phyloP scores from a whole-genome alignment of 169 alveolate genomes.

The Plasmodium cynomolgi region DNA sequence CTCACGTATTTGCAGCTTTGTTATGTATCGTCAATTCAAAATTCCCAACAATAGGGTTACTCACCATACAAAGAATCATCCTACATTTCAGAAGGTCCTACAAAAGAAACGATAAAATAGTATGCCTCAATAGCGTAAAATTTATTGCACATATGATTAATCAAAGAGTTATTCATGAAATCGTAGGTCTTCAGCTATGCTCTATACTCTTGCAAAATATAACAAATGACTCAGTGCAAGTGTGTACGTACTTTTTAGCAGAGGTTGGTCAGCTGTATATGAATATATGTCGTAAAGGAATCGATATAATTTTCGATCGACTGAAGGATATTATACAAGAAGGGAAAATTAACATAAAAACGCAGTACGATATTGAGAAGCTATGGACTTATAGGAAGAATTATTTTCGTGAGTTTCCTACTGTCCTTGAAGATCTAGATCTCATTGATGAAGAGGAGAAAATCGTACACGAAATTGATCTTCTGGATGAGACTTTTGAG shows the following conservation, averaged over 20 bases:
- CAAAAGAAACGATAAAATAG: slow-evolving; percentile 94
- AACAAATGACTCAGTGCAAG: slow-evolving; percentile 98
- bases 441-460: slow-evolving; percentile 97
- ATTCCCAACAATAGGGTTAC: slow-evolving; percentile 97
- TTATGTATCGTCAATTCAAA: slow-evolving; percentile 97
- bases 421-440: slow-evolving; percentile 93
- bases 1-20: slow-evolving; percentile 97
- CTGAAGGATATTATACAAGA: slow-evolving; percentile 96
- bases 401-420: slow-evolving; percentile 90
- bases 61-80: slow-evolving; percentile 93
- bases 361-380: slow-evolving; percentile 97
- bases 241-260: slow-evolving; percentile 91
- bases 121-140: slow-evolving; percentile 94
- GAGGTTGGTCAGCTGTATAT: slow-evolving; percentile 96
- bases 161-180: slow-evolving; percentile 92
- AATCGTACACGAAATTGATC: slow-evolving; percentile 96
- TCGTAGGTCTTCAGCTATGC: slow-evolving; percentile 94
- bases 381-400: slow-evolving; percentile 94
- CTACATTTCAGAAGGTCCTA: slow-evolving; percentile 94
- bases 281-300: slow-evolving; percentile 94
- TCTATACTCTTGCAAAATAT: slow-evolving; percentile 94
- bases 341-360: slow-evolving; percentile 95
- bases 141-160: slow-evolving; percentile 98
- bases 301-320: slow-evolving; percentile 95
- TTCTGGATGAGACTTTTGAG: slow-evolving; percentile 93